Conservation (phyloP, 345 rosid species). For the Excoecaria agallocha region DNA sequence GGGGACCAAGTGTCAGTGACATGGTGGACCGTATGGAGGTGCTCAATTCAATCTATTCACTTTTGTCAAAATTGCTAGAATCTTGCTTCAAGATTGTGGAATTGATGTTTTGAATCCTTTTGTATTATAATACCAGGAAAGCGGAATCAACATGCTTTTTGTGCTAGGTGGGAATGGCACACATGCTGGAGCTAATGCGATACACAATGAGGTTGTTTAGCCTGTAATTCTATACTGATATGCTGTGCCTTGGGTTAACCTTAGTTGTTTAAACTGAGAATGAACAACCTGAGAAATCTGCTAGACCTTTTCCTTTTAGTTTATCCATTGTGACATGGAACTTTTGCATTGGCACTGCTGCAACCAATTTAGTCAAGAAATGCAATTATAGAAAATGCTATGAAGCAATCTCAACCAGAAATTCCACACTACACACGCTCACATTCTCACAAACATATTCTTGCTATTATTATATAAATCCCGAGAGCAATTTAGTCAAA, state of each 20-base stretch:
- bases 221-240: not conserved
- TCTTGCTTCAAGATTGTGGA: conserved; percentile 2
- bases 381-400: no score
- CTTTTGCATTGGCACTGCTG: not conserved
- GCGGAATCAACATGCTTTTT: conserved; percentile 98
- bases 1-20: conserved; percentile 67
- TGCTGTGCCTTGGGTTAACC: not conserved
- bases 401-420: no score
- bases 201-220: conserved; percentile 78
- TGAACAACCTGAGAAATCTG: not conserved
- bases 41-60: conserved; percentile 7
- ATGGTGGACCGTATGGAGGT: conserved; percentile 88
- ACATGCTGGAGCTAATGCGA: conserved; percentile 97
- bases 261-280: not conserved
- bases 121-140: conserved; percentile 51
- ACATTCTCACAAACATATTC: no score
- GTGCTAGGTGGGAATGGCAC: conserved; percentile 97
- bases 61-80: not conserved
- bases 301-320: not conserved
- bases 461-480: no score
- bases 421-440: not conserved
- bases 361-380: not conserved
- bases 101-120: conserved; percentile 14
- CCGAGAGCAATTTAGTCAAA: no score
- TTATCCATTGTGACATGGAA: not conserved